Base-by-base conservation (phyloP, 345 rosid genomes). In the Hevea brasiliensis region DNA sequence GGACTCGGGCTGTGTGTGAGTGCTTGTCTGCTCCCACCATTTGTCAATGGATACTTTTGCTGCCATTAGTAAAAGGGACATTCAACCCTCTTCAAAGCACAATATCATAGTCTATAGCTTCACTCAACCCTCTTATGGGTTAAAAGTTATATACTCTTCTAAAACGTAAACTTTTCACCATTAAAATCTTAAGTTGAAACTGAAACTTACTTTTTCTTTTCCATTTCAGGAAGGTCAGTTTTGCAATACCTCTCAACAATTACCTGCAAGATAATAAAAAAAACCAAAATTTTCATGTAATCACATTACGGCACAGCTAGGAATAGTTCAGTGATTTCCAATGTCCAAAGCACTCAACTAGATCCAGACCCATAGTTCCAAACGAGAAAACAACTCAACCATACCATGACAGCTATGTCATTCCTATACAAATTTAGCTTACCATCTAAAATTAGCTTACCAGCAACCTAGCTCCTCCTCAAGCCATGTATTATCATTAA, bases 221-320 rank as follows among this genome's bases (percentile, higher is more conserved):
- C 97, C 85, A 91, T 73, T 45, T 81, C 82, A 65, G 94, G 96
- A 62, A 93, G 90, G 72, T 90, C 91, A 4, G 96, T 77, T 79
- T 85, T 89, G 70, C 86, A 78, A 71, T 86, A 93, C 79, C 80
- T 90, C 77, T 93, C 97, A 69, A 81, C 93, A 72, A 91, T 79
- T 11, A 91, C 96, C 98, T 91, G 83, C 72, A 74, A 60, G 24
- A 42, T 7, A 18, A 27, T 4, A 20, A 26, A 1, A n/a, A 26
- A 6, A 24, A 37, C 15, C 24, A 13, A 24, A 35, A 32, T 62
- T 62, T 44, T 61, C 65, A 23, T 57, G 13, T 4, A 57, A 63
- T 1, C 37, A 32, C 37, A 32, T n/a, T n/a, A n/a, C n/a, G n/a
- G n/a, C n/a, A 32, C 37, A 32, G 37, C 2, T 32, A 2, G 37